A percentile compares a stretch with the other conserved stretches of the same genome.
phyloP scores from a whole-genome alignment of 2,329 filamentous ascomycete genomes.

The Ophiostoma himal-ulmi region DNA sequence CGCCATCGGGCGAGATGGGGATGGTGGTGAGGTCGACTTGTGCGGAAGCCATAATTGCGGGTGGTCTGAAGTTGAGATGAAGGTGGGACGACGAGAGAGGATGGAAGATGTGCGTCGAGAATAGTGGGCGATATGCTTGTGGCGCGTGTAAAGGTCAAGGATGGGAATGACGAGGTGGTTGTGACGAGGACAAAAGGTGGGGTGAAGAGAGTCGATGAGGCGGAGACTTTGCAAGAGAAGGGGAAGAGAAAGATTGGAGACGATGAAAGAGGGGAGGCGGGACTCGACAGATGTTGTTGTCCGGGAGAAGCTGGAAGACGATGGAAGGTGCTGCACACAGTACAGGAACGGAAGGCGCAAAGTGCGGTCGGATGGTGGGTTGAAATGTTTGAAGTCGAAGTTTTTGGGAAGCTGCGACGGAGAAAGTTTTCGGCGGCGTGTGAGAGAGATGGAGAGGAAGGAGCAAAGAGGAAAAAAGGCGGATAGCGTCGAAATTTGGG shows the following conservation, averaged over 20 bases:
- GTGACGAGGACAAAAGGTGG: slow-evolving; percentile 1
- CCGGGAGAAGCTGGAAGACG: not conserved
- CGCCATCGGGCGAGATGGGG: slow-evolving; percentile 59
- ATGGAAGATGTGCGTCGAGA: not conserved
- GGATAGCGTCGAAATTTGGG: not conserved
- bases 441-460: not conserved
- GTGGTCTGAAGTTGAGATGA: not conserved
- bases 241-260: not conserved
- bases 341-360: slow-evolving; percentile 20
- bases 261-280: no score
- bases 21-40: slow-evolving; percentile 65
- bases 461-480: not conserved
- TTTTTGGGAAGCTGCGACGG: slow-evolving; percentile 17
- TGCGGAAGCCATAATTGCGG: slow-evolving; percentile 37
- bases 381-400: slow-evolving; percentile 5
- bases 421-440: slow-evolving; percentile 13
- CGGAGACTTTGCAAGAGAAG: not conserved
- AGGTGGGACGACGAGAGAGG: not conserved
- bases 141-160: not conserved
- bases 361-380: slow-evolving; percentile 1
- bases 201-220: not conserved
- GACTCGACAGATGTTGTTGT: not conserved
- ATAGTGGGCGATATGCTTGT: not conserved
- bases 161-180: slow-evolving; percentile 5
- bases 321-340: slow-evolving; percentile 22